phyloP scores from a whole-genome alignment of 164 flowering plant genomes.

The Vitis amurensis region DNA sequence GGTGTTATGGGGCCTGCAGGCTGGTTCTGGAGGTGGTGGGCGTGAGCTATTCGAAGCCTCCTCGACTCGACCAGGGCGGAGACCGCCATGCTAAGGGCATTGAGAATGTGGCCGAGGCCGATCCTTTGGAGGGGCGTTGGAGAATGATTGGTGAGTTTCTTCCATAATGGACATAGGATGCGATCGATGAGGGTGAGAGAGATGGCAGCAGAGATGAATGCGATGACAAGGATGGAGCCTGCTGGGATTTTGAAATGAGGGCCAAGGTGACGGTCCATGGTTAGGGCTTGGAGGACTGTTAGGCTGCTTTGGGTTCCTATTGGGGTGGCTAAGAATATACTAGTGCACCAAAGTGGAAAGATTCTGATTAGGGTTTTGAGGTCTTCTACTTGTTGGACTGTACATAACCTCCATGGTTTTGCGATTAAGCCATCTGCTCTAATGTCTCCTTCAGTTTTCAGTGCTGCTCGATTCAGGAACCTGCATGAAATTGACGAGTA shows the following conservation, averaged over 20 bases:
- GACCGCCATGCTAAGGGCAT: conserved; percentile 14
- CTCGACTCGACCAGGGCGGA: conserved; percentile 17
- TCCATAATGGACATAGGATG: conserved; percentile 13
- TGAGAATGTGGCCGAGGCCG: conserved; percentile 15
- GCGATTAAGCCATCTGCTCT: conserved; percentile 25
- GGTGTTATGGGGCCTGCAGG: conserved; percentile 1
- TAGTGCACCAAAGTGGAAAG: conserved; percentile 16
- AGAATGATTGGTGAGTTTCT: conserved; percentile 12
- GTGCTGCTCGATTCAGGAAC: conserved; percentile 58
- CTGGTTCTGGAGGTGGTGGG: background rate
- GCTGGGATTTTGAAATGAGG: conserved; percentile 14
- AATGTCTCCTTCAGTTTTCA: conserved; percentile 34
- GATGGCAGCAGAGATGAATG: background rate
- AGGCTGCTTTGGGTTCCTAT: conserved; percentile 8
- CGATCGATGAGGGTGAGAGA: conserved; percentile 23
- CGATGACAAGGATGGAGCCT: conserved; percentile 7
- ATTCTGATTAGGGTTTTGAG: conserved; percentile 18
- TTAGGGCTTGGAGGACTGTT: conserved; percentile 13
- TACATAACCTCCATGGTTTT: conserved; percentile 57
- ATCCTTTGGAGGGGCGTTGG: conserved; percentile 24
- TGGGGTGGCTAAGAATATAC: conserved; percentile 1
- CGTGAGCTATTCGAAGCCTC: conserved; percentile 1
- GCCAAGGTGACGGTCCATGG: conserved; percentile 15
- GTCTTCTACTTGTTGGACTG: conserved; percentile 28
- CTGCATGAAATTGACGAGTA: conserved; percentile 25